Evolutionary conservation across 768 basidiomycete species (phyloP).

Genomic region (Trametes cingulata): DNA sequence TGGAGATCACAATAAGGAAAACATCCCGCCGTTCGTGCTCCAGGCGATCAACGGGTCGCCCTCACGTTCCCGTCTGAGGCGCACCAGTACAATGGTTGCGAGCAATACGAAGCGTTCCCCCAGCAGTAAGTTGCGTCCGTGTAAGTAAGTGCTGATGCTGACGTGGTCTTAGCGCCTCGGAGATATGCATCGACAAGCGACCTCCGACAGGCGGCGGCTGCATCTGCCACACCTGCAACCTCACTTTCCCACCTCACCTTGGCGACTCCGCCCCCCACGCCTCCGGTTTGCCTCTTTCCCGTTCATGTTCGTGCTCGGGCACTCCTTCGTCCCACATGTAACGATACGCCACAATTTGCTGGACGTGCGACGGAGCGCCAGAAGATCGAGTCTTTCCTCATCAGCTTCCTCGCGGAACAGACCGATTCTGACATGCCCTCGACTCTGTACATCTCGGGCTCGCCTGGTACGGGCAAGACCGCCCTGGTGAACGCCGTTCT

Average conservation of each 20-base stretch:
- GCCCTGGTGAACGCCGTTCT: conserved; percentile 76
- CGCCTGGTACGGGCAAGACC: conserved; percentile 92
- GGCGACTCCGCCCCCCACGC: conserved; percentile 63
- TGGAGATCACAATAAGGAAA: conserved; percentile 73
- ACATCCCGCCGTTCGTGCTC: conserved; percentile 61
- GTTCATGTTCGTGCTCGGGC: conserved; percentile 66
- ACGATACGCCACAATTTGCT: conserved; percentile 54
- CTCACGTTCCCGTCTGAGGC: conserved; percentile 32
- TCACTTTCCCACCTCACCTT: conserved; percentile 45
- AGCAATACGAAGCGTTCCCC: conserved; percentile 45
- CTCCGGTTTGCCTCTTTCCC: conserved; percentile 45
- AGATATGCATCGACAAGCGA: conserved; percentile 52
- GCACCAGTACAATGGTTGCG: conserved; percentile 36
- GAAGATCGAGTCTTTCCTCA: conserved; percentile 59
- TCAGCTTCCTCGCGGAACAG: conserved; percentile 46
- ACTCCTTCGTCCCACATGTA: conserved; percentile 70
- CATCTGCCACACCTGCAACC: conserved; percentile 45
- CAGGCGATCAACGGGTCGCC: conserved; percentile 39
- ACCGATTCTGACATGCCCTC: conserved; percentile 35
- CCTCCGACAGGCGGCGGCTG: conserved; percentile 29
- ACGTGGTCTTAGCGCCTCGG: conserved; percentile 38
- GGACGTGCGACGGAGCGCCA: conserved; percentile 70
- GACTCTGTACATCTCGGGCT: conserved; percentile 86
- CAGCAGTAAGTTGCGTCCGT: conserved; percentile 40
- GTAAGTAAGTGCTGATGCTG: background rate